phyloP scores from a whole-genome alignment of 345 rosid genomes.

The Eucalyptus caleyi region DNA sequence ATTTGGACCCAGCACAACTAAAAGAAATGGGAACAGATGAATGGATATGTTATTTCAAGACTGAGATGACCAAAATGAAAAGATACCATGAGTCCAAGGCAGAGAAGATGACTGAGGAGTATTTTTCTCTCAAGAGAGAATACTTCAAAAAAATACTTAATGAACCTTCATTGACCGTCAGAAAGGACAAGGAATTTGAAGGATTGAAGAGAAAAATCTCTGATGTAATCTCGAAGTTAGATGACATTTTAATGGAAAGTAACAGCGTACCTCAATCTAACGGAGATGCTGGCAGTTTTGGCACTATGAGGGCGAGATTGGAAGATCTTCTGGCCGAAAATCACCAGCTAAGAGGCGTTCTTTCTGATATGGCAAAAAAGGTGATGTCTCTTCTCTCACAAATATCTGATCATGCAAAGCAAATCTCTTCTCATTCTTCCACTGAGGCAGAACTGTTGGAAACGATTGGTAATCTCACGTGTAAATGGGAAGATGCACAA shows the following conservation, averaged over 20 bases:
- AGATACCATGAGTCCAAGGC: conserved; percentile 48
- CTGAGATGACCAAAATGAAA: conserved; percentile 76
- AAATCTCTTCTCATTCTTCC: conserved; percentile 22
- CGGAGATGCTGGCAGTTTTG: conserved; percentile 18
- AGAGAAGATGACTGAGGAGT: conserved; percentile 48
- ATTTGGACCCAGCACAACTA: conserved; percentile 19
- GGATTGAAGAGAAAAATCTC: conserved; percentile 58
- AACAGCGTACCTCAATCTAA: conserved; percentile 12
- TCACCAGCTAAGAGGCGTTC: conserved; percentile 22
- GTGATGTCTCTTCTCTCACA: conserved; percentile 20
- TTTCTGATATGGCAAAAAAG: conserved; percentile 25
- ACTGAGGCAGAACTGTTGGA: conserved; percentile 19
- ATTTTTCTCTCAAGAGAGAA: conserved; percentile 41
- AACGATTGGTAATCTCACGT: conserved; percentile 19
- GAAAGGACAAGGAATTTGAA: conserved; percentile 72
- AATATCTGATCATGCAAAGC: conserved; percentile 35
- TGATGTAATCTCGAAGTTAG: conserved; percentile 35
- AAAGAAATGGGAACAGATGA: conserved; percentile 22
- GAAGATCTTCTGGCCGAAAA: conserved; percentile 48
- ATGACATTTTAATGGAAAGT: conserved; percentile 38
- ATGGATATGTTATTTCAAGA: conserved; percentile 31
- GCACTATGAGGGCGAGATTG: conserved; percentile 23
- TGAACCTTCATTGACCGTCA: conserved; percentile 31
- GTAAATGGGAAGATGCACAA: conserved; percentile 30
- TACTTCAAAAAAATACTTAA: conserved; percentile 27